Evolutionary conservation across 192 early-diverging fungal species (phyloP).

Genomic region (Diversispora eburnea): DNA sequence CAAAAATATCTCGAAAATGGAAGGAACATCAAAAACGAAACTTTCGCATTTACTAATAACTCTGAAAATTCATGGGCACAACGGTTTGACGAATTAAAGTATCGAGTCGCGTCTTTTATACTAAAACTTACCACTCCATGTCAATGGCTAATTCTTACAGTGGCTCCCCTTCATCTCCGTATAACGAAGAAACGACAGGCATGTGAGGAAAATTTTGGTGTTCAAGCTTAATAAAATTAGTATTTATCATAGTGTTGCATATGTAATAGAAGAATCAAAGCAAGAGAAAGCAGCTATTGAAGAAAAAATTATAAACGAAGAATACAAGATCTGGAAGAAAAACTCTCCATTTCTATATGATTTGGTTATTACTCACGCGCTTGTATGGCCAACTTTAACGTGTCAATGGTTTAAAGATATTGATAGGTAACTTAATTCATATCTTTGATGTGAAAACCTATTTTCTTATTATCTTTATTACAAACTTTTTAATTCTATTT

Average conservation of each 20-base stretch:
- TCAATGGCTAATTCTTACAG: constrained; percentile 17
- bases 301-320: constrained; percentile 91
- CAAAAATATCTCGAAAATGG: too few relatives aligned
- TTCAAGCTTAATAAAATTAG: background rate
- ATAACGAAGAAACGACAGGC: constrained; percentile 20
- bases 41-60: too few relatives aligned
- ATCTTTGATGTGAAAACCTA: too few relatives aligned
- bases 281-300: constrained; percentile 36
- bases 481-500: background rate
- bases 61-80: too few relatives aligned
- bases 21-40: too few relatives aligned
- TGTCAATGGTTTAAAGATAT: constrained; percentile 97
- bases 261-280: constrained; percentile 23
- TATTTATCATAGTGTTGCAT: background rate
- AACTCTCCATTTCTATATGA: constrained; percentile 99
- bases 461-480: too few relatives aligned
- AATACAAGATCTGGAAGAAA: constrained; percentile 99
- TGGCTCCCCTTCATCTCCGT: constrained; percentile 13
- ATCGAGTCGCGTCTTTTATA: too few relatives aligned
- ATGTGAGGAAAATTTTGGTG: background rate
- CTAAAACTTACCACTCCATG: background rate
- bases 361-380: constrained; percentile 94
- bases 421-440: constrained; percentile 56
- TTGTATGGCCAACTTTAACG: constrained; percentile 98
- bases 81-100: too few relatives aligned